Base-by-base conservation (phyloP, 345 rosid species). In the Corymbia maculata region DNA sequence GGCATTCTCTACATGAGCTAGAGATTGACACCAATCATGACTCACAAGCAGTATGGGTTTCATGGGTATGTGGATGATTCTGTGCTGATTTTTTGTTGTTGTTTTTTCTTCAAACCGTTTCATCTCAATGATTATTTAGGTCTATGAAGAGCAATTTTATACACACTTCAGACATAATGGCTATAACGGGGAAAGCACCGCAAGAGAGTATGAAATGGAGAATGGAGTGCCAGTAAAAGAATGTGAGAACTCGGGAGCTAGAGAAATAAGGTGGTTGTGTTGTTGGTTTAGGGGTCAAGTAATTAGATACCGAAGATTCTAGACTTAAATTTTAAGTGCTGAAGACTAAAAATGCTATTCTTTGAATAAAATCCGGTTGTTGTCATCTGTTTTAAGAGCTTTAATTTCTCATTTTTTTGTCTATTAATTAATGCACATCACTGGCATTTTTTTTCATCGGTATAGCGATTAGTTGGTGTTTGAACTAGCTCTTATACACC, bases 371-470 rank as follows among this genome's bases (percentile, higher is more conserved):
- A 0, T 7, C 32, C 75, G 0, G n/a, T n/a, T 14, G 16, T 28
- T 6, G 70, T 28, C 70, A n/a, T 64, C 70, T 64, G 36, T 28
- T 64, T 64, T 64, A n/a, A n/a, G 32, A 13, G n/a, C 79, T 30
- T 30, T 16, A 13, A 13, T 26, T 10, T 59, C 6, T 59, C 66
- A 24, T 59, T 5, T 6, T 28, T 59, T 9, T 5, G 66, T 59
- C 0, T 0, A 59, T 14, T 59, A 0, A 59, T 26, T 26, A 24
- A 55, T 4, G 0, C 6, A 55, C 21, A 22, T 24, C 6, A 4
- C 28, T 22, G 4, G 21, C 6, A 55, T 55, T 55, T 22, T 55
- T 22, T 55, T 55, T 55, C 61, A 55, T 1, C 21, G 26, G 12
- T 55, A 55, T 55, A 22, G 26, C 11, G 6, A 55, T 19, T 55